Conservation (phyloP, 2,329 filamentous ascomycete species). For the Sphaerulina populicola region DNA sequence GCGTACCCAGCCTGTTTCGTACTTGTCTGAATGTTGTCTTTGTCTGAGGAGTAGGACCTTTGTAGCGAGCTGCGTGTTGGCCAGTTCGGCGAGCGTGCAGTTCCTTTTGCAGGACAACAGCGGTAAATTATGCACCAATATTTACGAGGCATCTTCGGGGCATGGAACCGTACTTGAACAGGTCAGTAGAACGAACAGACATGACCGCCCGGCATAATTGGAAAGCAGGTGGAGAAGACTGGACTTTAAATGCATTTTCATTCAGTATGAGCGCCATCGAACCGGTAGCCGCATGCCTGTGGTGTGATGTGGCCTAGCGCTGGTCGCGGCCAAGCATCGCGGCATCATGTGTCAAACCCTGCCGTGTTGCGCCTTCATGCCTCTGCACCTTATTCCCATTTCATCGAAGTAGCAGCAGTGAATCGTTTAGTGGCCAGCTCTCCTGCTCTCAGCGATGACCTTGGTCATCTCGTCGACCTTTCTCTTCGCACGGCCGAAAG, state of each 20-base stretch:
- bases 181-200: neutral
- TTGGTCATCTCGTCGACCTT: constrained; percentile 99
- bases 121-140: too few relatives aligned
- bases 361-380: constrained; percentile 19
- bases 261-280: constrained; percentile 19
- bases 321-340: constrained; percentile 8
- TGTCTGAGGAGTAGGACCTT: too few relatives aligned
- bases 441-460: constrained; percentile 93
- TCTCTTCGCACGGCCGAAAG: constrained; percentile 95
- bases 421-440: constrained; percentile 56
- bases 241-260: constrained; percentile 20
- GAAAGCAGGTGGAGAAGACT: neutral
- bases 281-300: constrained; percentile 10
- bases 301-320: constrained; percentile 7
- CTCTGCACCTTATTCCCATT: constrained; percentile 13
- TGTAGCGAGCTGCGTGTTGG: too few relatives aligned
- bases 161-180: neutral
- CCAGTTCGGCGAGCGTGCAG: too few relatives aligned
- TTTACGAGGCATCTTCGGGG: too few relatives aligned
- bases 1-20: too few relatives aligned
- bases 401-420: constrained; percentile 12
- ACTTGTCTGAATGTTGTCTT: too few relatives aligned
- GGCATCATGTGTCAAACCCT: constrained; percentile 9
- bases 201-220: neutral
- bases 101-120: too few relatives aligned